A percentile compares a stretch with the other conserved stretches of the same genome.
These are phyloP conservation scores for Aleurites moluccanus DNA, from an alignment of 441 rosid genomes.

Conservation along the genomic window DNA sequence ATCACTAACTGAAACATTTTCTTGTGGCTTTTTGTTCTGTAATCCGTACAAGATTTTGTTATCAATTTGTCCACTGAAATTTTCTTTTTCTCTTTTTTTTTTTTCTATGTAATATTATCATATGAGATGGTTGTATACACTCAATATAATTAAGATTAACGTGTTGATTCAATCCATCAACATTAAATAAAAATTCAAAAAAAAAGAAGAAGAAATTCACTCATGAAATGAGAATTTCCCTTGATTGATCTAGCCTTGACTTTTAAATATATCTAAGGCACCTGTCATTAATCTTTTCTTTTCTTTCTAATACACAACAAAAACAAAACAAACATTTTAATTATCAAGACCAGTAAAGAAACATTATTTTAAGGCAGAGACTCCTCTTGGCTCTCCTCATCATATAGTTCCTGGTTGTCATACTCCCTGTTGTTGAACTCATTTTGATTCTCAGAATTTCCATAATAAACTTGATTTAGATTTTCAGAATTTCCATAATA, in stretches of 20 bases:
- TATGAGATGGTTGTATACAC: no score
- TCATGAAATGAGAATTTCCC: neutral
- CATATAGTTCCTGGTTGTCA: conserved; percentile 39
- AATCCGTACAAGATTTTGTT: no score
- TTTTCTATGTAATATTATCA: no score
- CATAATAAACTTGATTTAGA: conserved; percentile 2
- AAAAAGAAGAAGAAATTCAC: neutral
- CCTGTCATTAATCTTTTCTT: neutral
- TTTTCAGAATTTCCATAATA: no score
- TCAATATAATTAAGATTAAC: no score
- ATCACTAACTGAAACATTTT: no score
- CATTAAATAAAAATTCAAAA: neutral
- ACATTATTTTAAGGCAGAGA: conserved; percentile 32
- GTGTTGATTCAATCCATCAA: neutral
- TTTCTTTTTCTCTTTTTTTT: no score
- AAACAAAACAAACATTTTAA: no score
- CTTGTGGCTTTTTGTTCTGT: no score
- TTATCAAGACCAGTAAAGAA: neutral
- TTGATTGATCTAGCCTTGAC: neutral
- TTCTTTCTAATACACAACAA: neutral
- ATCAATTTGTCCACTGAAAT: no score
- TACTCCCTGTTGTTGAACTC: conserved; percentile 51
- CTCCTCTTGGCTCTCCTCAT: conserved; percentile 41
- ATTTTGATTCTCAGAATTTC: conserved; percentile 26
- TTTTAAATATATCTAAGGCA: neutral